Percentiles rank a stretch among this genome's conserved stretches.
Conservation (phyloP, 1,139 yeast species). For the Lodderomyces metapsilosis region DNA sequence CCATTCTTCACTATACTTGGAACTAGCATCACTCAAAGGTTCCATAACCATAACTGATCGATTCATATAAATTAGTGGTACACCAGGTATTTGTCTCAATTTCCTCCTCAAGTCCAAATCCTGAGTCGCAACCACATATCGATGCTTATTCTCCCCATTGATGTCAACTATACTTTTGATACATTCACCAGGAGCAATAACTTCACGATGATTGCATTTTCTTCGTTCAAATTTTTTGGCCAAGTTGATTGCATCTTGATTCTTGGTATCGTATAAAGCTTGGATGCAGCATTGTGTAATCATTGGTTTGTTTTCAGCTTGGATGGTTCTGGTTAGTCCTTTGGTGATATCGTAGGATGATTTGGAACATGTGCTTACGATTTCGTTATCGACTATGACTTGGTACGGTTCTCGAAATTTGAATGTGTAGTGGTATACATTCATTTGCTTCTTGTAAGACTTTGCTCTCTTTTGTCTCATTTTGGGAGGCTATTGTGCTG, state of each 20-base stretch:
- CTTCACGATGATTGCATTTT: slow-evolving; percentile 55
- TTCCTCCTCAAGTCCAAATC: slow-evolving; percentile 63
- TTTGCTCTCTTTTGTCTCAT: slow-evolving; percentile 98
- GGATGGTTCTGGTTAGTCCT: slow-evolving; percentile 80
- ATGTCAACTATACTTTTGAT: slow-evolving; percentile 67
- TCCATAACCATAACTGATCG: slow-evolving; percentile 96
- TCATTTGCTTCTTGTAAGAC: slow-evolving; percentile 89
- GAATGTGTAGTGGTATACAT: slow-evolving; percentile 78
- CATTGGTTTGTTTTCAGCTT: slow-evolving; percentile 87
- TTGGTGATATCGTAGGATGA: slow-evolving; percentile 71
- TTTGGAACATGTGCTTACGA: slow-evolving; percentile 62
- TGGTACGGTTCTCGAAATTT: slow-evolving; percentile 94
- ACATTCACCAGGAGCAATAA: slow-evolving; percentile 68
- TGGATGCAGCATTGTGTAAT: slow-evolving; percentile 96
- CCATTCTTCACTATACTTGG: slow-evolving; percentile 47
- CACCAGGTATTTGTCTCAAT: slow-evolving; percentile 79
- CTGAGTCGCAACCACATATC: slow-evolving; percentile 88
- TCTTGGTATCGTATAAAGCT: slow-evolving; percentile 67
- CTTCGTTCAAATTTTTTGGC: slow-evolving; percentile 85
- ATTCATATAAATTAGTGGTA: slow-evolving; percentile 83
- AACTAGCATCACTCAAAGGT: slow-evolving; percentile 77
- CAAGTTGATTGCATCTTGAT: slow-evolving; percentile 70
- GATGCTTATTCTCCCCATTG: slow-evolving; percentile 78
- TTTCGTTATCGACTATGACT: slow-evolving; percentile 77
- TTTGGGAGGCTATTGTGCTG: background rate